These are phyloP conservation scores for Lactarius evosmus DNA, from an alignment of 768 basidiomycete genomes.

Conservation along the genomic window DNA sequence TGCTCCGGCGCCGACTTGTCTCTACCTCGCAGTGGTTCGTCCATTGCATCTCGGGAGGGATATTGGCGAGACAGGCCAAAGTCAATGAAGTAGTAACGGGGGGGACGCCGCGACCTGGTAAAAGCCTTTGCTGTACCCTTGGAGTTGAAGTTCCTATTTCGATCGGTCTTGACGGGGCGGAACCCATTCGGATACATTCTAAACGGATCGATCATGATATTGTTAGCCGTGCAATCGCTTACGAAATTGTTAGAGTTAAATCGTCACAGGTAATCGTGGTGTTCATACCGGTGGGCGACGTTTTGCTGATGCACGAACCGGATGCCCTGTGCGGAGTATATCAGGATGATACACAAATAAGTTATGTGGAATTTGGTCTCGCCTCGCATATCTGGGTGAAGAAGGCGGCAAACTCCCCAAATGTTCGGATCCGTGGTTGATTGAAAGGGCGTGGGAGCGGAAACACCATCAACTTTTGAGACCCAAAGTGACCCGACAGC, in stretches of 20 bases:
- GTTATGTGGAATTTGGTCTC: background rate
- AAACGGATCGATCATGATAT: conserved; percentile 34
- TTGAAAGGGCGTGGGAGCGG: conserved; percentile 34
- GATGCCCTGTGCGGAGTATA: conserved; percentile 27
- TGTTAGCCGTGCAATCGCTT: conserved; percentile 25
- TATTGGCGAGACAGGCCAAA: conserved; percentile 33
- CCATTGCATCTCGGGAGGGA: conserved; percentile 31
- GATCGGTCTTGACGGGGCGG: conserved; percentile 29
- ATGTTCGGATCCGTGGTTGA: conserved; percentile 35
- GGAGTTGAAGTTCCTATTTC: conserved; percentile 31
- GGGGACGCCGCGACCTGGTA: conserved; percentile 30
- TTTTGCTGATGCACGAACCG: conserved; percentile 30
- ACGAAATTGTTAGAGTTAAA: background rate
- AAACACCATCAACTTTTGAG: conserved; percentile 34
- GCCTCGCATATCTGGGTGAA: conserved; percentile 39
- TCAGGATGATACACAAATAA: background rate
- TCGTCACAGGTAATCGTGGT: too few species aligned
- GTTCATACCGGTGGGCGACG: conserved; percentile 35
- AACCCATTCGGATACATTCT: conserved; percentile 33
- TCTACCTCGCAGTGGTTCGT: conserved; percentile 38
- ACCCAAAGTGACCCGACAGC: conserved; percentile 12
- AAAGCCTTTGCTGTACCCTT: conserved; percentile 28
- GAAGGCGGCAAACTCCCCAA: conserved; percentile 39
- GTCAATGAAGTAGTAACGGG: conserved; percentile 33
- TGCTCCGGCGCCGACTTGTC: conserved; percentile 43